Percentiles rank a stretch among this genome's conserved stretches.
Conservation (phyloP, 805 yeast genomes). For the Torulaspora microellipsoides region DNA sequence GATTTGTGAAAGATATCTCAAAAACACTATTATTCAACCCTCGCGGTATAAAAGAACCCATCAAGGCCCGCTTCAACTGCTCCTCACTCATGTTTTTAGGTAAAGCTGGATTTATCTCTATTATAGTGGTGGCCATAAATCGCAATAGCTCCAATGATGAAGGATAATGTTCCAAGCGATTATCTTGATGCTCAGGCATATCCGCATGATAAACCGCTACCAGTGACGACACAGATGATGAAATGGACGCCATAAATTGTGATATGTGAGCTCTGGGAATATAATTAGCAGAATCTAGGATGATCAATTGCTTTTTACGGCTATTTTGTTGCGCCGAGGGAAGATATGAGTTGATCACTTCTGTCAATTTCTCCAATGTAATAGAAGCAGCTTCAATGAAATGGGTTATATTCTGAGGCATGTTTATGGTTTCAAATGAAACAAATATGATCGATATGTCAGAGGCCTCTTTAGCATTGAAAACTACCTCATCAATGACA, state of each 20-base stretch:
- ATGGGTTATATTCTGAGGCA: conserved; percentile 46
- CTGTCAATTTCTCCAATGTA: conserved; percentile 17
- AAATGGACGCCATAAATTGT: conserved; percentile 45
- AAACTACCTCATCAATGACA: conserved; percentile 55
- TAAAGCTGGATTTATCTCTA: conserved; percentile 52
- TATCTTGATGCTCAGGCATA: conserved; percentile 34
- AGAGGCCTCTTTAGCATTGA: conserved; percentile 31
- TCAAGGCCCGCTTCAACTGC: conserved; percentile 39
- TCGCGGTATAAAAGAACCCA: conserved; percentile 45
- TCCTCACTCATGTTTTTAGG: conserved; percentile 42
- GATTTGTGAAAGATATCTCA: conserved; percentile 51
- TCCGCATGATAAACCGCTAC: conserved; percentile 47
- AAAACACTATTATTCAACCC: conserved; percentile 47
- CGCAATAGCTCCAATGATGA: conserved; percentile 46
- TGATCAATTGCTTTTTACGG: conserved; percentile 39
- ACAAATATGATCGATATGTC: conserved; percentile 45
- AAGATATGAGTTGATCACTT: conserved; percentile 19
- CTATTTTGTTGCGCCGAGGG: conserved; percentile 19
- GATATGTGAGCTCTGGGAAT: conserved; percentile 45
- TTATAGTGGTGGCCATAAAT: conserved; percentile 70
- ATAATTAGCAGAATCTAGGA: conserved; percentile 68
- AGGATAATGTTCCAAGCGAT: conserved; percentile 46
- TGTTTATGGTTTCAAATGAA: conserved; percentile 61
- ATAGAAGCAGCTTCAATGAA: conserved; percentile 44
- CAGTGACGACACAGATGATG: conserved; percentile 43